Base-by-base conservation (phyloP, 140 eudicot genomes). In the Cichorium intybus region DNA sequence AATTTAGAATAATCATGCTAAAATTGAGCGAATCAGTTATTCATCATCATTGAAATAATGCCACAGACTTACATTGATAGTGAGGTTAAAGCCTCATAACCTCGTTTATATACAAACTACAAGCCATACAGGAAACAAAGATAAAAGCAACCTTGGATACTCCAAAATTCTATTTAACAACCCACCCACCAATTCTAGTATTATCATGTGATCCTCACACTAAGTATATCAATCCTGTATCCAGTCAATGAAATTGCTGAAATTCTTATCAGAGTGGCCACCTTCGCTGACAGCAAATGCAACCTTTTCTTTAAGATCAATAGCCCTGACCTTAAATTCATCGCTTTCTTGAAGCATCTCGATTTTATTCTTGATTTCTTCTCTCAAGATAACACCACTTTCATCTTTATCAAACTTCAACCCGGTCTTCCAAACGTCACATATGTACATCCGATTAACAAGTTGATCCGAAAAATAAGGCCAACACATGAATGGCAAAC, bases 381-480 rank as follows among this genome's bases (percentile, higher is more conserved):
- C 79, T 43, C 57, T 33, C 10, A 65, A 52, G 15, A 87, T 47
- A 17, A 81, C 77, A 8, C 88, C 92, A 24, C 46, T 65, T 2
- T 78, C 79, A 71, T 79, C 81, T 66, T 70, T 71, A 3, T 61
- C 16, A 8, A 79, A 71, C 37, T 63, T 71, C 57, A 87, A 49
- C 10, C 92, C 92, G 4, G 67, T 66, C n/a, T 71, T 74, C 95
- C 95, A 87, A 12, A 74, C 67, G 27, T 81, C 87, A 29, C 72
- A 77, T 35, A 87, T 75, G 60, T 79, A 87, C 49, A 41, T 76
- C 66, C 70, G 60, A 69, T 81, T 81, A 10, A 70, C 61, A 64
- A 84, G 79, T 57, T 87, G 95, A 70, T 87, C 88, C 1, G 86
- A 86, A 68, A 79, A 84, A 68, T 81, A 87, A 10, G 95, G 88